Conservation (phyloP, 352 stramenopile species). For the Plasmopara halstedii region DNA sequence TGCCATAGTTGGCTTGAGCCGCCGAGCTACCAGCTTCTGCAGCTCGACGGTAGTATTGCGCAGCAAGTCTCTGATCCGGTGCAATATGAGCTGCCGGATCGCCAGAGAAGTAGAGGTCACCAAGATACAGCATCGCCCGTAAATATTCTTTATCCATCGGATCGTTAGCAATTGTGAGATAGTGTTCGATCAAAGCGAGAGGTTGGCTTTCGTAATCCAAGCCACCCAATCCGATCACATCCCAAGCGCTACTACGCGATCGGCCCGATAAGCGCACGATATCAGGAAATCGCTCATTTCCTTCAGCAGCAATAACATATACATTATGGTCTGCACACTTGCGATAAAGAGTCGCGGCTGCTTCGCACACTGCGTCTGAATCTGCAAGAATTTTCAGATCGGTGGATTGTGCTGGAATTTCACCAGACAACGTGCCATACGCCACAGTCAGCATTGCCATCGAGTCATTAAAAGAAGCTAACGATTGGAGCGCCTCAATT, state of each 20-base stretch:
- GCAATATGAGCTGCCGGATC: constrained; percentile 47
- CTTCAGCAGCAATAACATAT: constrained; percentile 37
- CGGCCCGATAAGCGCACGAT: constrained; percentile 48
- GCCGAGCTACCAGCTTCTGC: constrained; percentile 54
- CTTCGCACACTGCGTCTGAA: constrained; percentile 22
- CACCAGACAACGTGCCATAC: constrained; percentile 40
- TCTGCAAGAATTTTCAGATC: background rate
- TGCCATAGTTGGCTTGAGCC: constrained; percentile 61
- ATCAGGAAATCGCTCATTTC: constrained; percentile 31
- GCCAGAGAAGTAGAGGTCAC: constrained; percentile 68
- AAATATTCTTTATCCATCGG: constrained; percentile 51
- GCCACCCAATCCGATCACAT: constrained; percentile 16
- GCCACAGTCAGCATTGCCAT: constrained; percentile 49
- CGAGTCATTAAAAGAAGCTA: constrained; percentile 35
- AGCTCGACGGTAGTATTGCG: constrained; percentile 56
- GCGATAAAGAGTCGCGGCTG: constrained; percentile 42
- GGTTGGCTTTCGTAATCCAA: constrained; percentile 30
- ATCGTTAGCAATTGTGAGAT: constrained; percentile 47
- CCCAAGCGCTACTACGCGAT: constrained; percentile 16
- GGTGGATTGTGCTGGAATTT: constrained; percentile 13
- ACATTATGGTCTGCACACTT: constrained; percentile 52
- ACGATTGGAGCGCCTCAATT: constrained; percentile 21
- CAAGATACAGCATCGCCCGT: constrained; percentile 52
- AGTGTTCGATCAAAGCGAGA: constrained; percentile 54
- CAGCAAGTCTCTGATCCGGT: constrained; percentile 39